Evolutionary conservation across 768 basidiomycete genomes (phyloP), one percentile per base, ranked within the genome.

Genomic region (Mycena olivaceomarginata): DNA sequence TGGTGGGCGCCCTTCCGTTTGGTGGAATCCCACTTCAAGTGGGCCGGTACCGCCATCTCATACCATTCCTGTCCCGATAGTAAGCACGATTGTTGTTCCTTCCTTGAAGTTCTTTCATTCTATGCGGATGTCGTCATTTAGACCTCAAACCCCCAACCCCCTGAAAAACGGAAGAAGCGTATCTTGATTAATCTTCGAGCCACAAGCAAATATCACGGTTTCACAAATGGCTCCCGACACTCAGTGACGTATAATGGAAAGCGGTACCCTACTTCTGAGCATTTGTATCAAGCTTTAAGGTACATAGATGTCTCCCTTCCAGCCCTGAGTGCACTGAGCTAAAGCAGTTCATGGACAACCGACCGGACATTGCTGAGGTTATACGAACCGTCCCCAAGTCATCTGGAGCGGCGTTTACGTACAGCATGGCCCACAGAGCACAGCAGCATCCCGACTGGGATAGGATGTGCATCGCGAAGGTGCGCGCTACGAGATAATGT

Each of bases 201-300:
- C 4, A 53, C 7, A n/a, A 18, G 3, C 9, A 7, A 5, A n/a
- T 53, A 85, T 77, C 86, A 89, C 67, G 85, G 86, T 16, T 88
- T 88, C 79, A 87, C 88, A 67, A 88, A 88, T 79, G 88, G 88
- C 74, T 90, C 89, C 5, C 80, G 87, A 7, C 86, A 90, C 78
- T 80, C 85, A 5, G 84, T 91, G 41, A 79, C 82, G 25, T 89
- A 88, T 74, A 72, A 78, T 15, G 86, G 87, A 16, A 86, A 84
- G 76, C 59, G 77, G 3, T 90, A 90, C 74, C 87, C 87, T 0
- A 90, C 90, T 12, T 87, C 87, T 63, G 89, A 90, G 76, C 90
- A 90, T 77, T 77, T 90, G 53, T 90, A 88, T 66, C 89, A 90
- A 71, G 85, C 89, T 31, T 83, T 89, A 90, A 86, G 84, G 86